These are phyloP conservation scores for Selaginella tamariscina DNA, from an alignment of 75 land plant genomes.

Conservation along the genomic window DNA sequence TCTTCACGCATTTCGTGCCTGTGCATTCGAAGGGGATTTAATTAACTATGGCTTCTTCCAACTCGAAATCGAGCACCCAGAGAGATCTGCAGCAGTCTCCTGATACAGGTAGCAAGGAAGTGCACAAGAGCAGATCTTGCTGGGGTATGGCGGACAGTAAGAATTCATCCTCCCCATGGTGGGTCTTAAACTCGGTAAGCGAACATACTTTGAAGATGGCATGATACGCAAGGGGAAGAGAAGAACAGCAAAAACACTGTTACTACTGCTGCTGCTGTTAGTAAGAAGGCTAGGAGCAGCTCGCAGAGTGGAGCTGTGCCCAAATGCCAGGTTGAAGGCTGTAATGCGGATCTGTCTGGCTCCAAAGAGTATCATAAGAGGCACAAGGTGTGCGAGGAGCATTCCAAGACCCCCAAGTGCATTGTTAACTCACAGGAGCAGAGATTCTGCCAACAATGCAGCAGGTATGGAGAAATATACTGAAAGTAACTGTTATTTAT, in stretches of 20 bases:
- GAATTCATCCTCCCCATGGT: neutral
- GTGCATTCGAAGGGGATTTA: no score
- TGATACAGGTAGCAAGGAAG: neutral
- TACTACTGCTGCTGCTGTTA: neutral
- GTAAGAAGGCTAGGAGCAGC: neutral
- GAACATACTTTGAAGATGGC: conserved; percentile 1
- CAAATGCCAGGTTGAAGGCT: conserved; percentile 5
- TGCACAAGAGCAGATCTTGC: neutral
- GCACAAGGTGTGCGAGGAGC: neutral
- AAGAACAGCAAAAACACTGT: neutral
- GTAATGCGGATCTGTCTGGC: conserved; percentile 4
- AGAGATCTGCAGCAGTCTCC: neutral
- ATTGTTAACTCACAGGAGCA: conserved; percentile 6
- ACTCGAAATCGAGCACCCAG: neutral
- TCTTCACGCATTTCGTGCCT: no score
- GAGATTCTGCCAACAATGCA: conserved; percentile 13
- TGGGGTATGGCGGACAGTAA: neutral
- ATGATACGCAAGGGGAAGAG: neutral
- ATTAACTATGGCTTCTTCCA: no score
- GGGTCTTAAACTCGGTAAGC: conserved; percentile 1
- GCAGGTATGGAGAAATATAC: neutral
- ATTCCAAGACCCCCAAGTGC: conserved; percentile 5
- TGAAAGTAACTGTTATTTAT: neutral
- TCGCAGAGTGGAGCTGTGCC: neutral
- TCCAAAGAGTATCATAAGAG: conserved; percentile 2